A percentile compares a stretch with the other conserved stretches of the same genome.
Conservation (phyloP, 1,284 basidiomycete species). For the Hymenochaete sp. region DNA sequence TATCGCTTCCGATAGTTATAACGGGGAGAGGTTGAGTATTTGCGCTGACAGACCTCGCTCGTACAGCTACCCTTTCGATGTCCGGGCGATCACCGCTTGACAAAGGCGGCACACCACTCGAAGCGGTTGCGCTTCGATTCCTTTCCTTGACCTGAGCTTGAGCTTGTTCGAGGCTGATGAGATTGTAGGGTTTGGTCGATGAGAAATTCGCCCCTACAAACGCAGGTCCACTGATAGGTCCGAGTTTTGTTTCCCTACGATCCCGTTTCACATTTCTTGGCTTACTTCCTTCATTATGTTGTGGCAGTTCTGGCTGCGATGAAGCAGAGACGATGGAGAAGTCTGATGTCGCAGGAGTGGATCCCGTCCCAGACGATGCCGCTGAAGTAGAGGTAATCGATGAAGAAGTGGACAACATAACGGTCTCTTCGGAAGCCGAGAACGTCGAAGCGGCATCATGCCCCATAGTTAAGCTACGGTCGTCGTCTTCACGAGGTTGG, state of each 20-base stretch:
- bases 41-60: slow-evolving; percentile 49
- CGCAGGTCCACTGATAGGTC: slow-evolving; percentile 29
- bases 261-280: background rate
- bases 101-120: slow-evolving; percentile 6
- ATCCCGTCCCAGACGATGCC: slow-evolving; percentile 15
- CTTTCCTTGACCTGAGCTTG: slow-evolving; percentile 49
- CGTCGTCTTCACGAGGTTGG: too few relatives aligned
- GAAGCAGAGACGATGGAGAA: slow-evolving; percentile 29
- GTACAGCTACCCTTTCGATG: slow-evolving; percentile 23
- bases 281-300: background rate
- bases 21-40: slow-evolving; percentile 39
- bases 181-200: slow-evolving; percentile 42
- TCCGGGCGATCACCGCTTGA: slow-evolving; percentile 11
- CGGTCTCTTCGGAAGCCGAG: slow-evolving; percentile 36
- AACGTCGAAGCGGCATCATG: slow-evolving; percentile 50
- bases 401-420: slow-evolving; percentile 31
- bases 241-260: slow-evolving; percentile 29
- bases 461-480: slow-evolving; percentile 16
- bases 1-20: slow-evolving; percentile 3
- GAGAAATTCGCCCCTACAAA: slow-evolving; percentile 36
- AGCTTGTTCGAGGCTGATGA: slow-evolving; percentile 71
- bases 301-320: background rate
- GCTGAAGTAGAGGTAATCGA: slow-evolving; percentile 32
- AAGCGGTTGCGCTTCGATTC: slow-evolving; percentile 40
- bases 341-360: slow-evolving; percentile 40